Evolutionary conservation across 108 stramenopile species (phyloP).

Genomic region (Mediolabrus comicus): DNA sequence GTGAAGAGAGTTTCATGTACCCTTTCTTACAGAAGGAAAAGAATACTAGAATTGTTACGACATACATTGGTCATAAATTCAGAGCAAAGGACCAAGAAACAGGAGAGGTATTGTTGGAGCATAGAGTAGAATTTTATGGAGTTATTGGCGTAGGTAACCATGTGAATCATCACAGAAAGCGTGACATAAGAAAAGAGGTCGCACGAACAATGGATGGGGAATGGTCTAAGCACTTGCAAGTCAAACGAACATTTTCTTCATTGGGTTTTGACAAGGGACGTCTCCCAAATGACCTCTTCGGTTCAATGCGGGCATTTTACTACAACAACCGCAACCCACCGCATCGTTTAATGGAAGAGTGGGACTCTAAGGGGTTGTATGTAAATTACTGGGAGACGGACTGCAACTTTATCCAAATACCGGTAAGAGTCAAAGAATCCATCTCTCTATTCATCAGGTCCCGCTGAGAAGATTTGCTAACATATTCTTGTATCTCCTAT

Average conservation of each 20-base stretch:
- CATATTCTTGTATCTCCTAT: no score
- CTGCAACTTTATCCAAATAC: slow-evolving; percentile 70
- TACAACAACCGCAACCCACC: slow-evolving; percentile 73
- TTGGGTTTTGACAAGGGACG: slow-evolving; percentile 69
- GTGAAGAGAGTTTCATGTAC: slow-evolving; percentile 13
- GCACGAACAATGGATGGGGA: slow-evolving; percentile 36
- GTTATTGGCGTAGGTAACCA: slow-evolving; percentile 52
- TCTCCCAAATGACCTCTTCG: slow-evolving; percentile 71
- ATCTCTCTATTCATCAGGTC: no score
- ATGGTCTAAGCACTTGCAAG: slow-evolving; percentile 56
- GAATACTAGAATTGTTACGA: slow-evolving; percentile 55
- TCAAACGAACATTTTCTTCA: slow-evolving; percentile 61
- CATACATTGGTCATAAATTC: slow-evolving; percentile 63
- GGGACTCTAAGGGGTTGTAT: slow-evolving; percentile 74
- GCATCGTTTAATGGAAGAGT: slow-evolving; percentile 69
- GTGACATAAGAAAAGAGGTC: slow-evolving; percentile 55
- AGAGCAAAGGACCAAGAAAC: slow-evolving; percentile 37
- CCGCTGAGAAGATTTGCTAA: no score
- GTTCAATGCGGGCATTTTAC: slow-evolving; percentile 78
- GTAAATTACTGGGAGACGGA: slow-evolving; percentile 92
- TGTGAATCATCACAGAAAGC: slow-evolving; percentile 26
- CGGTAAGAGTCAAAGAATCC: no score
- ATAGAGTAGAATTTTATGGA: slow-evolving; percentile 51
- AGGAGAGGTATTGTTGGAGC: slow-evolving; percentile 31
- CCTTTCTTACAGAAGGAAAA: slow-evolving; percentile 47